Evolutionary conservation across 352 stramenopile genomes (phyloP).

Genomic region (Pythium sukuiense): DNA sequence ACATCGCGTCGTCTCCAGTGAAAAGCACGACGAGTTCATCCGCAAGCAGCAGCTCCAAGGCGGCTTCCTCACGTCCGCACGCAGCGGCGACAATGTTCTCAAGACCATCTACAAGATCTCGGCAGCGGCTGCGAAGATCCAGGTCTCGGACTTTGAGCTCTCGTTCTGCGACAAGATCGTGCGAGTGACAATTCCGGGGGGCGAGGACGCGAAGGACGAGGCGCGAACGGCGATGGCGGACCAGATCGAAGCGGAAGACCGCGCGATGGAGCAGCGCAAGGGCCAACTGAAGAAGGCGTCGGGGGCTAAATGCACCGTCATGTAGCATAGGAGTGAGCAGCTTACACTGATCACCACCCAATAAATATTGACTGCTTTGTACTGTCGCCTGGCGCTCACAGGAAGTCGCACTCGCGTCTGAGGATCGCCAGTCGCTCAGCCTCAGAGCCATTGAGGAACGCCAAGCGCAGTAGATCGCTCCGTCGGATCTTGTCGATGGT

Average conservation of each 20-base stretch:
- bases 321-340: slow-evolving; percentile 30
- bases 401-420: slow-evolving; percentile 51
- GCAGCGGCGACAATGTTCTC: slow-evolving; percentile 83
- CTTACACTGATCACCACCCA: neutral
- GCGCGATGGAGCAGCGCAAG: slow-evolving; percentile 47
- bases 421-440: slow-evolving; percentile 48
- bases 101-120: slow-evolving; percentile 81
- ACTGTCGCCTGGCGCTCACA: slow-evolving; percentile 29
- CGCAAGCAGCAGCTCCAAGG: slow-evolving; percentile 52
- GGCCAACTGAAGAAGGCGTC: slow-evolving; percentile 16
- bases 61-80: slow-evolving; percentile 81
- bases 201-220: slow-evolving; percentile 34
- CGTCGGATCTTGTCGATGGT: slow-evolving; percentile 46
- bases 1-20: slow-evolving; percentile 64
- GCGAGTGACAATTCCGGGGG: slow-evolving; percentile 44
- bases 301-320: slow-evolving; percentile 27
- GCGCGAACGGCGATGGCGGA: slow-evolving; percentile 67
- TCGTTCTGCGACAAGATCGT: slow-evolving; percentile 78
- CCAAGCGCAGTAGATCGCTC: slow-evolving; percentile 53
- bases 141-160: slow-evolving; percentile 79
- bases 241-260: slow-evolving; percentile 78
- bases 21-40: slow-evolving; percentile 81
- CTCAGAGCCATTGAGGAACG: slow-evolving; percentile 59
- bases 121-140: slow-evolving; percentile 59
- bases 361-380: neutral